These are phyloP conservation scores for Suillus placidus DNA, from an alignment of 768 basidiomycete genomes.

Conservation along the genomic window DNA sequence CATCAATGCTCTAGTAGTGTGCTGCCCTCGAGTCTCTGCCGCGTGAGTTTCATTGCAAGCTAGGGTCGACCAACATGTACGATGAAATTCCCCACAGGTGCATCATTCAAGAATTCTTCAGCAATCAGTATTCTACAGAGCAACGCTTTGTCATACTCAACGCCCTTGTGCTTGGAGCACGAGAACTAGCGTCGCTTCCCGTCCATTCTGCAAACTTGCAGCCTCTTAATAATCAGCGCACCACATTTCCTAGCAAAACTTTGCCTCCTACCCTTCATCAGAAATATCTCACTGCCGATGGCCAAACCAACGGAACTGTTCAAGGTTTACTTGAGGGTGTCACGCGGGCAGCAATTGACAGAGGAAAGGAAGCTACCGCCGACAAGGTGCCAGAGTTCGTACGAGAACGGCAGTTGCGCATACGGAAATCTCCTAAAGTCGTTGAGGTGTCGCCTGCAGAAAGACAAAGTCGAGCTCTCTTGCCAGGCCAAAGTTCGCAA, in stretches of 20 bases:
- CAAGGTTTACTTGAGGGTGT: conserved; percentile 65
- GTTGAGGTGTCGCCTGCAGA: conserved; percentile 39
- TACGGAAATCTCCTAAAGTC: conserved; percentile 53
- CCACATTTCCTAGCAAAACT: conserved; percentile 79
- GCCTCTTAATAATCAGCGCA: conserved; percentile 36
- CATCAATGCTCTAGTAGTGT: conserved; percentile 77
- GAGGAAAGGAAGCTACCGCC: conserved; percentile 53
- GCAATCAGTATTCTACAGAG: conserved; percentile 85
- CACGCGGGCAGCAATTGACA: conserved; percentile 63
- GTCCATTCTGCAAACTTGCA: conserved; percentile 29
- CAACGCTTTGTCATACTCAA: conserved; percentile 88
- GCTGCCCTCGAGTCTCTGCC: conserved; percentile 75
- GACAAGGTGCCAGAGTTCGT: conserved; percentile 62
- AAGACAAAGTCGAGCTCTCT: conserved; percentile 21
- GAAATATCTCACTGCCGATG: conserved; percentile 55
- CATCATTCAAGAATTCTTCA: conserved; percentile 92
- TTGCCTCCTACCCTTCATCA: conserved; percentile 74
- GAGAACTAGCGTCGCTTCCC: conserved; percentile 70
- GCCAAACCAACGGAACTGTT: conserved; percentile 45
- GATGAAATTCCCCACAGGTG: conserved; percentile 46
- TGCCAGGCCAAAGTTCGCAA: conserved; percentile 13
- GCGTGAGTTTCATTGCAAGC: conserved; percentile 57
- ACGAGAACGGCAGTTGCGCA: conserved; percentile 74
- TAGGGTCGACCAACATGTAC: not conserved
- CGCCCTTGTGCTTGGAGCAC: conserved; percentile 81